phyloP scores from a whole-genome alignment of 768 basidiomycete genomes.

The Pisolithus albus region DNA sequence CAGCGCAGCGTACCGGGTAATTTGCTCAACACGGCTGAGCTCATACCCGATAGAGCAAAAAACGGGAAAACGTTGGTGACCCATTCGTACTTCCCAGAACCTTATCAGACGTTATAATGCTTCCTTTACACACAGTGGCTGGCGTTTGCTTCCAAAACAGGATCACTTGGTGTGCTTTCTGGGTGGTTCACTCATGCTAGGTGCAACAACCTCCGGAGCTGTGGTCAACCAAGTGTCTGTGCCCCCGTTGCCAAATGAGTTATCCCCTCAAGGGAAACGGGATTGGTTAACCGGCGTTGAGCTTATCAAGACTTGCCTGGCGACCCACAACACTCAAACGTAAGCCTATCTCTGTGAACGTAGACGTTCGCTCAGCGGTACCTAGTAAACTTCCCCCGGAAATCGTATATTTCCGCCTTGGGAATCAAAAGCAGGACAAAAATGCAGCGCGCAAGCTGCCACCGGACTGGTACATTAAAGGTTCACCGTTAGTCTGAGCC shows the following conservation, averaged over 20 bases:
- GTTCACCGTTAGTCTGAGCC: slow-evolving; percentile 44
- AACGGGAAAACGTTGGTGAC: slow-evolving; percentile 30
- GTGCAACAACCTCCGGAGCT: slow-evolving; percentile 66
- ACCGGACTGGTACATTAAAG: slow-evolving; percentile 90
- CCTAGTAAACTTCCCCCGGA: slow-evolving; percentile 79
- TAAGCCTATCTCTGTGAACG: slow-evolving; percentile 31
- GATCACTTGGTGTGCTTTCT: slow-evolving; percentile 96
- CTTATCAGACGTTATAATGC: slow-evolving; percentile 1
- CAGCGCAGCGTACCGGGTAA: slow-evolving; percentile 50
- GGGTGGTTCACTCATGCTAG: slow-evolving; percentile 86
- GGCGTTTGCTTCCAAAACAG: slow-evolving; percentile 81
- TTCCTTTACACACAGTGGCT: slow-evolving; percentile 38
- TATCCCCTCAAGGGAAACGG: slow-evolving; percentile 55
- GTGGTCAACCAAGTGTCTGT: slow-evolving; percentile 48
- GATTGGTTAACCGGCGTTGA: slow-evolving; percentile 81
- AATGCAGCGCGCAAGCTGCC: slow-evolving; percentile 30
- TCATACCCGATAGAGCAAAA: slow-evolving; percentile 49
- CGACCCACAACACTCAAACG: slow-evolving; percentile 79
- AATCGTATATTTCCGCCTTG: slow-evolving; percentile 77
- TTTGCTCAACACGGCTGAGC: slow-evolving; percentile 76
- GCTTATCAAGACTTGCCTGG: slow-evolving; percentile 83
- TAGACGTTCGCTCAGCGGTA: background rate
- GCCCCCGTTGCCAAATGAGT: slow-evolving; percentile 57
- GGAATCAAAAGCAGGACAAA: slow-evolving; percentile 46
- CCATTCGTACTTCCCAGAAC: background rate